These are phyloP conservation scores for Actinomortierella wolfii DNA, from an alignment of 371 early-diverging fungal species.

Conservation along the genomic window DNA sequence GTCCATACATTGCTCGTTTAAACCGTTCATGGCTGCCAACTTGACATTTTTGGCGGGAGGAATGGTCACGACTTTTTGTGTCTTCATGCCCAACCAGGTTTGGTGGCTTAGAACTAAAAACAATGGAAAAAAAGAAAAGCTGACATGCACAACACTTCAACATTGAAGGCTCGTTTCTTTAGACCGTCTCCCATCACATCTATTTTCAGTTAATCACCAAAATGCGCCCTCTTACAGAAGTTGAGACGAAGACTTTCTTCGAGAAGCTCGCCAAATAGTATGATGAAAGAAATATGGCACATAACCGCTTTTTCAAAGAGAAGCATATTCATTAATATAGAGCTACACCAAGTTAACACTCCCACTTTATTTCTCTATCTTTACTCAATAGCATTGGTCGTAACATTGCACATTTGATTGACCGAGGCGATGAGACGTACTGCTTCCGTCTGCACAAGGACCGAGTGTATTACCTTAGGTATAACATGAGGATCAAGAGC, in stretches of 20 bases:
- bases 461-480: slow-evolving; percentile 95
- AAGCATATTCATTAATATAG: too few species aligned
- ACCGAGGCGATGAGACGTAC: slow-evolving; percentile 93
- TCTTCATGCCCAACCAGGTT: too few species aligned
- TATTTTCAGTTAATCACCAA: neutral
- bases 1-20: too few species aligned
- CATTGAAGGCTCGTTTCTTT: too few species aligned
- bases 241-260: slow-evolving; percentile 94
- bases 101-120: too few species aligned
- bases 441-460: slow-evolving; percentile 95
- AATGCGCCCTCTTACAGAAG: slow-evolving; percentile 95
- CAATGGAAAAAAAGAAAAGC: too few species aligned
- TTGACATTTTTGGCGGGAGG: too few species aligned
- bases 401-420: slow-evolving; percentile 94
- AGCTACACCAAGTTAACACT: neutral
- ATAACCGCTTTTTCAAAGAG: neutral
- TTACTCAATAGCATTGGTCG: slow-evolving; percentile 79
- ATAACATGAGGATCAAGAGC: too few species aligned
- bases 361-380: neutral
- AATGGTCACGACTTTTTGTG: too few species aligned
- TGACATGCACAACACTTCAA: too few species aligned
- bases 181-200: too few species aligned
- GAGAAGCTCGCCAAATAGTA: slow-evolving; percentile 97
- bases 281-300: slow-evolving; percentile 13
- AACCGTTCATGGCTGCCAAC: too few species aligned